Conservation (phyloP, 257 asterid species). For the Capsicum chinense region DNA sequence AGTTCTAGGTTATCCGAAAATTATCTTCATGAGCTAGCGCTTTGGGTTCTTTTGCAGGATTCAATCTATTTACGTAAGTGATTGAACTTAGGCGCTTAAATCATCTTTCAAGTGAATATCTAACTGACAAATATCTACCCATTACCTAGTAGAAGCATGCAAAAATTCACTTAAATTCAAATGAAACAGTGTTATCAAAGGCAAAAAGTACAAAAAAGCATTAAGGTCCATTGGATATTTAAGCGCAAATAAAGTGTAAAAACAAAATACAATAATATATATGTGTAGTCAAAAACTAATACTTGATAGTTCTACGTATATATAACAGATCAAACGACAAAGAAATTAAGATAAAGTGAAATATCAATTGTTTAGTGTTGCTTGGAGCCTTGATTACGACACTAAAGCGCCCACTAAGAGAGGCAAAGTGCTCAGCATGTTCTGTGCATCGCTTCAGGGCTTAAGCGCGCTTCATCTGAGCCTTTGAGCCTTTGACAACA, state of each 20-base stretch:
- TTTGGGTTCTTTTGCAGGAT: background rate
- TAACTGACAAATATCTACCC: background rate
- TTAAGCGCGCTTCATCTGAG: background rate
- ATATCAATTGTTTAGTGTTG: background rate
- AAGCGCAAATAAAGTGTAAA: background rate
- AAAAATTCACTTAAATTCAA: background rate
- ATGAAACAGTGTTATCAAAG: background rate
- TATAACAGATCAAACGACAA: background rate
- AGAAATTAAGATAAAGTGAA: background rate
- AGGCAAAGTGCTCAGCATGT: slow-evolving; percentile 6
- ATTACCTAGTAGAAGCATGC: slow-evolving; percentile 4
- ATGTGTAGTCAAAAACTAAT: background rate
- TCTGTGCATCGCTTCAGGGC: background rate
- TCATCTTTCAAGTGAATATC: background rate
- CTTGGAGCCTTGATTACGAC: background rate
- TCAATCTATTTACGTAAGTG: background rate
- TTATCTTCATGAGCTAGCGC: slow-evolving; percentile 15
- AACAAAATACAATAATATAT: background rate
- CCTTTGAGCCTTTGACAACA: slow-evolving; percentile 17
- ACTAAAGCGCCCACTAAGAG: background rate
- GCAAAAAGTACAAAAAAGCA: background rate
- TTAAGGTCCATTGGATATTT: background rate
- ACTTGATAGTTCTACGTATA: background rate
- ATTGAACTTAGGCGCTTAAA: background rate
- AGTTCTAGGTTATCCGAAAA: slow-evolving; percentile 14